These are phyloP conservation scores for Cercis canadensis DNA, from an alignment of 306 rosid species.

Conservation along the genomic window DNA sequence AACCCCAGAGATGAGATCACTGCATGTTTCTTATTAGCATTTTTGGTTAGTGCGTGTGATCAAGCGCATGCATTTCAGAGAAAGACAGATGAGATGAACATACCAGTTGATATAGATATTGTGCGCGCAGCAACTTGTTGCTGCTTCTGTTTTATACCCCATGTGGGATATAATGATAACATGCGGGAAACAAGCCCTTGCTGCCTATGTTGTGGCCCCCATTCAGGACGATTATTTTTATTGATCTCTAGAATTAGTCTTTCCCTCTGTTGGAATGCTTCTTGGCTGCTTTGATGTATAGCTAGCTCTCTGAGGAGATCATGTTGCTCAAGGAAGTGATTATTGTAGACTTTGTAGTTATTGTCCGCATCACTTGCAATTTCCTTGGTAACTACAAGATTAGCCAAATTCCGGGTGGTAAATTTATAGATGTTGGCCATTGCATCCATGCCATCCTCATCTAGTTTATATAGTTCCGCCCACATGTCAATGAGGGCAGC, in stretches of 20 bases:
- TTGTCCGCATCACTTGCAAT: too few relatives aligned
- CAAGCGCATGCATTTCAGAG: not conserved
- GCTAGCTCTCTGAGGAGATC: too few relatives aligned
- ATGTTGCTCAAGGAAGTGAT: too few relatives aligned
- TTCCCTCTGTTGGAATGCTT: conserved; percentile 24
- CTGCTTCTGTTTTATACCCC: too few relatives aligned
- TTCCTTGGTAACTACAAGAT: too few relatives aligned
- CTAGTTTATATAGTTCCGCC: conserved; percentile 55
- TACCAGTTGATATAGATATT: conserved; percentile 54
- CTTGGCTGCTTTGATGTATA: too few relatives aligned
- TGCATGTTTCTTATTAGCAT: not conserved
- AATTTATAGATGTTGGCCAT: too few relatives aligned
- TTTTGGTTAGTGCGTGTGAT: too few relatives aligned
- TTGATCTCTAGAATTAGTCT: conserved; percentile 37
- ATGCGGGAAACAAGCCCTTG: conserved; percentile 30
- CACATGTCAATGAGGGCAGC: conserved; percentile 67
- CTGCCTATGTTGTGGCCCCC: conserved; percentile 34
- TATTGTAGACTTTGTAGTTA: too few relatives aligned
- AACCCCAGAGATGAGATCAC: not conserved
- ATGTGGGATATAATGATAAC: too few relatives aligned
- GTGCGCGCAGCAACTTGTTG: too few relatives aligned
- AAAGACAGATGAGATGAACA: not conserved
- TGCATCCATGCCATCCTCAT: conserved; percentile 45
- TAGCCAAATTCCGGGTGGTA: too few relatives aligned
- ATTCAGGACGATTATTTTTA: conserved; percentile 37